Conservation (phyloP, 352 stramenopile genomes). For the Phytopythium ostracodes region DNA sequence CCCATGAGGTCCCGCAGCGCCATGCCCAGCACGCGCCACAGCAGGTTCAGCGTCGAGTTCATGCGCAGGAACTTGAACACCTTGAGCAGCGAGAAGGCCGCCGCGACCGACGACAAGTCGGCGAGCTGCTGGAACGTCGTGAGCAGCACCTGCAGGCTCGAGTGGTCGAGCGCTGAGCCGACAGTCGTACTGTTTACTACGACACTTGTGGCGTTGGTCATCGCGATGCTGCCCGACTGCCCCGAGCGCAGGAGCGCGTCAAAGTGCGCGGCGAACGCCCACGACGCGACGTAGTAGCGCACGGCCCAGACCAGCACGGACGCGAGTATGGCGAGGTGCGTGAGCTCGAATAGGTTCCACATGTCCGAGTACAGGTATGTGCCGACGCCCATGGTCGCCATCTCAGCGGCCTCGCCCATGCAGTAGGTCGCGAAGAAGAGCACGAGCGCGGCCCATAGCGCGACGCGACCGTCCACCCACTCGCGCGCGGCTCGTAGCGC, state of each 20-base stretch:
- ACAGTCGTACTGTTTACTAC: background rate
- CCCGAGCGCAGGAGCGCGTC: conserved; percentile 24
- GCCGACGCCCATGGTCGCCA: conserved; percentile 67
- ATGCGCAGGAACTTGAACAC: conserved; percentile 90
- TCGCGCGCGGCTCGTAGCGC: conserved; percentile 18
- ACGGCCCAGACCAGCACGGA: conserved; percentile 62
- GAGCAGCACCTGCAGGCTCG: conserved; percentile 56
- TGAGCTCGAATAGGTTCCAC: conserved; percentile 88
- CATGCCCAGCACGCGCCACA: conserved; percentile 84
- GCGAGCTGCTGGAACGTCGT: conserved; percentile 69
- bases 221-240: conserved; percentile 7
- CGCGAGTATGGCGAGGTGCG: conserved; percentile 60
- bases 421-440: conserved; percentile 79
- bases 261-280: conserved; percentile 42
- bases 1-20: conserved; percentile 83
- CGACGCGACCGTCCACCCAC: conserved; percentile 49
- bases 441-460: conserved; percentile 63
- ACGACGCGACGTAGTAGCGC: conserved; percentile 64
- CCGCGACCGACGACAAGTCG: conserved; percentile 68
- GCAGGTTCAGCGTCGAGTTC: conserved; percentile 85
- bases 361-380: conserved; percentile 82
- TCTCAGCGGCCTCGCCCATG: conserved; percentile 72
- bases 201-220: conserved; percentile 9
- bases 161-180: conserved; percentile 58
- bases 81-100: conserved; percentile 79